Conservation (phyloP, 2,329 filamentous ascomycete genomes). For the Grosmannia huntii region DNA sequence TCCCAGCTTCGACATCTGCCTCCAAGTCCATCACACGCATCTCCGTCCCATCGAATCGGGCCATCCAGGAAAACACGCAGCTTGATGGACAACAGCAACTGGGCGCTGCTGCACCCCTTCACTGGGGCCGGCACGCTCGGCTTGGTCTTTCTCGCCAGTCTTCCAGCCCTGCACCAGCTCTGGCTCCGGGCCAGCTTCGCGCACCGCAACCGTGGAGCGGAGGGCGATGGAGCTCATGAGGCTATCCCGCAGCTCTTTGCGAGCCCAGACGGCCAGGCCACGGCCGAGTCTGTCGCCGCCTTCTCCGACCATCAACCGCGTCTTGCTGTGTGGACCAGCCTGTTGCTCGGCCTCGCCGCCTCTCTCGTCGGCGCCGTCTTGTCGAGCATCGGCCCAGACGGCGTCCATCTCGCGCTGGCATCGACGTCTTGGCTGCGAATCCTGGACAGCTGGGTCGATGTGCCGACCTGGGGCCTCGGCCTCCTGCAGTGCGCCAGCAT, state of each 20-base stretch:
- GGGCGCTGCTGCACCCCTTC: conserved; percentile 4
- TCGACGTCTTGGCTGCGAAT: not conserved
- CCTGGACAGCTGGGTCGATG: conserved; percentile 14
- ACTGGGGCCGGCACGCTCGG: conserved; percentile 10
- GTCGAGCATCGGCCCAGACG: not conserved
- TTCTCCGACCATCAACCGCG: conserved; percentile 19
- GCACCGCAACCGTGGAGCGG: conserved; percentile 5
- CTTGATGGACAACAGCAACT: conserved; percentile 4
- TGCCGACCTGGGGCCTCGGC: conserved; percentile 15
- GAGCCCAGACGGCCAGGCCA: conserved; percentile 20
- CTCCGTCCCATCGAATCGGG: not conserved
- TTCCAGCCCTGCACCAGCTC: conserved; percentile 12
- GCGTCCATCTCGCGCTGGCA: not conserved
- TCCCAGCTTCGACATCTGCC: not conserved
- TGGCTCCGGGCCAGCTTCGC: conserved; percentile 7
- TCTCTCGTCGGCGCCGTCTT: conserved; percentile 15
- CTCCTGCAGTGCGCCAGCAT: conserved; percentile 18
- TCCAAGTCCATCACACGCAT: not conserved
- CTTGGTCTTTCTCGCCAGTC: conserved; percentile 9
- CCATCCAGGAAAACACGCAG: not conserved
- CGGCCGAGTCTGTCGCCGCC: conserved; percentile 18
- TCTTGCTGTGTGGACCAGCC: conserved; percentile 14
- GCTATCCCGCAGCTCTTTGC: conserved; percentile 16
- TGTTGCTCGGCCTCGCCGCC: conserved; percentile 15
- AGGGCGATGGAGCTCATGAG: conserved; percentile 10